Base-by-base conservation (phyloP, 164 flowering plant genomes). In the Tinospora cordifolia region DNA sequence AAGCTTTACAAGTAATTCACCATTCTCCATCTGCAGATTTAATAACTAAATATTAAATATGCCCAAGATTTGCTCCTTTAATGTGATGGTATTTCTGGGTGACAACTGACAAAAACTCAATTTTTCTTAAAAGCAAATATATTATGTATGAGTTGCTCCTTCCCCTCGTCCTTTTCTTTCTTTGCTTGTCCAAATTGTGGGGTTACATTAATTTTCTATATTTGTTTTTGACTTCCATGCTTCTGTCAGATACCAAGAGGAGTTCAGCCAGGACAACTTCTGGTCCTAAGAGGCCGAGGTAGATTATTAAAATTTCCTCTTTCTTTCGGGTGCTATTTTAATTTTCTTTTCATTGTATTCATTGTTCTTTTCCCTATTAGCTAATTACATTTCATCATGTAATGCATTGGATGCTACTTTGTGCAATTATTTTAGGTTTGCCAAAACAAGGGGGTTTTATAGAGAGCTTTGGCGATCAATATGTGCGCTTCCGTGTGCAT, bases 241-340 rank as follows among this genome's bases (percentile, higher is more conserved):
- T 68, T 68, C 63, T 75, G 68, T 57, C 81, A 94, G 98, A 89
- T 94, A 76, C 97, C 97, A 36, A 89, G 84, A 75, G 95, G 96
- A 27, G 95, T 87, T 80, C 98, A 91, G 72, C 95, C 80, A 70
- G 97, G 98, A 65, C 90, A 94, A 69, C 81, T 84, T 65, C 24
- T 87, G 66, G 80, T 79, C 22, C 81, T 91, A 65, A 87, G 97
- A 84, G 95, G 98, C 75, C 83, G 81, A 88, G 97, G 98, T 94
- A 73, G n/a, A 17, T 11, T 44, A 17, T 15, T 57, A 24, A 22
- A 46, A 27, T 19, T 34, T 25, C 44, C 36, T 63, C 36, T 34
- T 14, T 19, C 58, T 40, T 2, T 58, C 15, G 12, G 15, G 30
- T 54, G 49, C 36, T 65, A 66, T 25, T 39, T 41, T 27, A 27